Evolutionary conservation across 768 basidiomycete genomes (phyloP), one percentile per base, ranked within the genome.

Genomic region (Tricholoma matsutake): DNA sequence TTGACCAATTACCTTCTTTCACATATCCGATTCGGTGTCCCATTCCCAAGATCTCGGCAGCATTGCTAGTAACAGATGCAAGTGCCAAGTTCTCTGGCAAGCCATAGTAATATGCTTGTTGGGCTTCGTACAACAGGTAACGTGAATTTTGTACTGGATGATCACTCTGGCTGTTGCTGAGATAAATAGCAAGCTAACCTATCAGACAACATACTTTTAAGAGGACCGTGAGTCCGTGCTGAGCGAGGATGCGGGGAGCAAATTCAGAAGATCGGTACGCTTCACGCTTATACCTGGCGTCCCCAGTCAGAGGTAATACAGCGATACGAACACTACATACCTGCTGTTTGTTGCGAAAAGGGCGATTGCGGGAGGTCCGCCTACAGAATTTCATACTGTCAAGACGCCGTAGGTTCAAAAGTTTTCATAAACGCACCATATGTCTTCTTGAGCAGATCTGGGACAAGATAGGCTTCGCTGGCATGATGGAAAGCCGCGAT

Each of bases 11-110:
- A 82, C 89, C 89, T 76, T 82, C 71, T 67, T 82, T 81, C 45
- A 97, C 73, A 67, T 83, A 85, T n/a, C 95, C 95, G 63, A 97
- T 79, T 28, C 95, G 85, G 71, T 96, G 89, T 5, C 81, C 84
- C 70, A 95, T 79, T 20, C 94, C 95, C 55, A 91, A 82, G 4
- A 85, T 78, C 34, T 83, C 78, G 0, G 94, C 94, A 31, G 94
- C 81, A 43, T 81, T 85, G 28, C 84, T 84, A 0, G 86, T 96
- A 9, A 96, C 87, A 25, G 91, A 84, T 2, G 87, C 79, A 35
- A 96, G 77, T 0, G 94, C 89, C 8, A 85, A 75, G 56, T 87
- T 84, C 6, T 79, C 78, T 32, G 88, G 84, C 5, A 96, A 79
- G 10, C 92, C 92, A 66, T 89, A 92, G 69, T 87, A 89, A 68